phyloP scores from a whole-genome alignment of 2,329 filamentous ascomycete genomes.

The Penicillium thymicola region DNA sequence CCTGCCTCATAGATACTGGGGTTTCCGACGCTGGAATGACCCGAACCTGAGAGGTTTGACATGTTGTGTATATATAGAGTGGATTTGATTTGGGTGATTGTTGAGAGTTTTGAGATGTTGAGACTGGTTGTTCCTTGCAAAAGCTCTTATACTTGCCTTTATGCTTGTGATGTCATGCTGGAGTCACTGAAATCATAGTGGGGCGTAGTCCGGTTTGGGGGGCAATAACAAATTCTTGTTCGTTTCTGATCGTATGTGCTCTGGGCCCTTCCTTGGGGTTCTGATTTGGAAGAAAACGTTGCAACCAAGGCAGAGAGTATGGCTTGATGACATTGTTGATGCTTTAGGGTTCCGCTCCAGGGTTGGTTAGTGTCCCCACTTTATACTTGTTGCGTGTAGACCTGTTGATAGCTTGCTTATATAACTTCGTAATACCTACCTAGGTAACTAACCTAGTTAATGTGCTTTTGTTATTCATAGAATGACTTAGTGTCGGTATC shows the following conservation, averaged over 20 bases:
- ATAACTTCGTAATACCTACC: not conserved
- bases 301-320: constrained; percentile 15
- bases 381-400: not conserved
- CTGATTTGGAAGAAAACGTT: constrained; percentile 4
- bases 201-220: constrained; percentile 12
- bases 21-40: constrained; percentile 65
- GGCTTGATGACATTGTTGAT: constrained; percentile 18
- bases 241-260: constrained; percentile 3
- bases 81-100: not conserved
- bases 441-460: too few relatives aligned
- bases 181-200: constrained; percentile 32
- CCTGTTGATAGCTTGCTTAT: not conserved
- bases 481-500: not conserved
- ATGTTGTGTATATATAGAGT: constrained; percentile 11
- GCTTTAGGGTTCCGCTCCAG: not conserved
- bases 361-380: not conserved
- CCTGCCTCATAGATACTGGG: constrained; percentile 67
- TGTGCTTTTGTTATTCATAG: not conserved
- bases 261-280: constrained; percentile 11
- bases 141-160: constrained; percentile 18
- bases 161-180: constrained; percentile 26
- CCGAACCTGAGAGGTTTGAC: constrained; percentile 28
- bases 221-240: constrained; percentile 5
- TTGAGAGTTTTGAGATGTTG: not conserved
- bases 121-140: not conserved